Conservation (phyloP, 2,329 filamentous ascomycete genomes). For the Epichloe uncinata region DNA sequence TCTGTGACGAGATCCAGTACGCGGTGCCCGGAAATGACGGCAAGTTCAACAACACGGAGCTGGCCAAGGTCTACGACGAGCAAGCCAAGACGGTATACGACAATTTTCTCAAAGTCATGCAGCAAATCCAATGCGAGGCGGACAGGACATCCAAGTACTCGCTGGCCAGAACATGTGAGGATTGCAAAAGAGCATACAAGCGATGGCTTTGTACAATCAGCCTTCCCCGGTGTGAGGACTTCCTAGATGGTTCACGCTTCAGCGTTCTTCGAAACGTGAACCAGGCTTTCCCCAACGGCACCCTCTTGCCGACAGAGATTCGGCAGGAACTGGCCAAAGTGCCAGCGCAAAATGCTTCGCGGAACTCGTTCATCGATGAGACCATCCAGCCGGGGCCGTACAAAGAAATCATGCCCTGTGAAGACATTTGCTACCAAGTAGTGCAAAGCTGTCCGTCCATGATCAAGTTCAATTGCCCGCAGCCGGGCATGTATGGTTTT, state of each 20-base stretch:
- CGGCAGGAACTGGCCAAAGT: slow-evolving; percentile 10
- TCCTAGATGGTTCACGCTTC: slow-evolving; percentile 36
- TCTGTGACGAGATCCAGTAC: slow-evolving; percentile 82
- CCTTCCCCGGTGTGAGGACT: slow-evolving; percentile 87
- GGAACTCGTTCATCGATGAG: slow-evolving; percentile 61
- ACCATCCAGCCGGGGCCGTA: slow-evolving; percentile 73
- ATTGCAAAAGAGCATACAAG: slow-evolving; percentile 77
- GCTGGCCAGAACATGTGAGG: slow-evolving; percentile 58
- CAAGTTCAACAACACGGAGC: slow-evolving; percentile 44
- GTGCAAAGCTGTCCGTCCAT: slow-evolving; percentile 72
- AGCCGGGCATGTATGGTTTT: slow-evolving; percentile 19
- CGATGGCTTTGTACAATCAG: slow-evolving; percentile 88
- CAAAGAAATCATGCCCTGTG: slow-evolving; percentile 81
- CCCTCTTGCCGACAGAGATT: slow-evolving; percentile 28
- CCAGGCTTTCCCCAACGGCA: slow-evolving; percentile 58
- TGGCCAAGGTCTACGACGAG: slow-evolving; percentile 66
- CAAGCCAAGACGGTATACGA: slow-evolving; percentile 56
- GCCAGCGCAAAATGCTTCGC: slow-evolving; percentile 32
- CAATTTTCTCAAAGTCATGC: slow-evolving; percentile 70
- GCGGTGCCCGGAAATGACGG: slow-evolving; percentile 71
- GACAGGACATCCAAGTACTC: slow-evolving; percentile 64
- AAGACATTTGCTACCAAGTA: slow-evolving; percentile 75
- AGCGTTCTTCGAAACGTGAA: slow-evolving; percentile 52
- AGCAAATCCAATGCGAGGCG: slow-evolving; percentile 77
- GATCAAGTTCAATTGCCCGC: slow-evolving; percentile 66